These are phyloP conservation scores for Hygrocybe coccinea DNA, from an alignment of 768 basidiomycete species.

Conservation along the genomic window DNA sequence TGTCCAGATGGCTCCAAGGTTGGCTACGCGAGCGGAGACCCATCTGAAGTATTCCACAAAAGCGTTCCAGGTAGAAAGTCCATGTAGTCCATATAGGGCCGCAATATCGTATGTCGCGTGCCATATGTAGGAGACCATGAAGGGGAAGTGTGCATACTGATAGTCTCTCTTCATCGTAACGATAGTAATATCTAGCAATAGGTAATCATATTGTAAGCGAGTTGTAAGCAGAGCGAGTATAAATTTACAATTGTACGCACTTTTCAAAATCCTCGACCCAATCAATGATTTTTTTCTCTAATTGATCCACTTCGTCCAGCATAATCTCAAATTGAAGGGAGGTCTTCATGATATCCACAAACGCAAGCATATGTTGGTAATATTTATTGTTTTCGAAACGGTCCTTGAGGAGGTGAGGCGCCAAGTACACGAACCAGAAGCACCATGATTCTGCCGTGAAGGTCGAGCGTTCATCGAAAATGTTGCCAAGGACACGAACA, in stretches of 20 bases:
- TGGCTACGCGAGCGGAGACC: slow-evolving; percentile 17
- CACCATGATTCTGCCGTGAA: slow-evolving; percentile 36
- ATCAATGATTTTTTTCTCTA: slow-evolving; percentile 23
- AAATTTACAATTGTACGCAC: slow-evolving; percentile 16
- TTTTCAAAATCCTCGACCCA: slow-evolving; percentile 39
- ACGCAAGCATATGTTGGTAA: slow-evolving; percentile 33
- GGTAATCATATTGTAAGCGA: slow-evolving; percentile 23
- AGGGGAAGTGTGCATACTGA: slow-evolving; percentile 28
- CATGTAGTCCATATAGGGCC: slow-evolving; percentile 35
- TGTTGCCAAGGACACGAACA: slow-evolving; percentile 24
- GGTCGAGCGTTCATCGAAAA: slow-evolving; percentile 17
- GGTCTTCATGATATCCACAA: slow-evolving; percentile 32
- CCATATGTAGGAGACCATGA: slow-evolving; percentile 33
- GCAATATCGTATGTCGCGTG: slow-evolving; percentile 24
- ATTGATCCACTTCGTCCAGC: slow-evolving; percentile 18
- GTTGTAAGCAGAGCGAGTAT: slow-evolving; percentile 12
- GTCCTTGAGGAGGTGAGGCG: slow-evolving; percentile 26
- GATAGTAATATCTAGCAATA: slow-evolving; percentile 29
- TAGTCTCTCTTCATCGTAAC: slow-evolving; percentile 23
- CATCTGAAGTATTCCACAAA: slow-evolving; percentile 26
- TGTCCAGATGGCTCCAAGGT: slow-evolving; percentile 29
- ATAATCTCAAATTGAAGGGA: slow-evolving; percentile 32
- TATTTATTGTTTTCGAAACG: too few relatives aligned
- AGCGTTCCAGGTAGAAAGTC: slow-evolving; percentile 35
- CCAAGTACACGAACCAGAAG: slow-evolving; percentile 38